Evolutionary conservation across 805 yeast genomes (phyloP), one percentile per base, ranked within the genome.

Genomic region (Clavispora santaluciae): DNA sequence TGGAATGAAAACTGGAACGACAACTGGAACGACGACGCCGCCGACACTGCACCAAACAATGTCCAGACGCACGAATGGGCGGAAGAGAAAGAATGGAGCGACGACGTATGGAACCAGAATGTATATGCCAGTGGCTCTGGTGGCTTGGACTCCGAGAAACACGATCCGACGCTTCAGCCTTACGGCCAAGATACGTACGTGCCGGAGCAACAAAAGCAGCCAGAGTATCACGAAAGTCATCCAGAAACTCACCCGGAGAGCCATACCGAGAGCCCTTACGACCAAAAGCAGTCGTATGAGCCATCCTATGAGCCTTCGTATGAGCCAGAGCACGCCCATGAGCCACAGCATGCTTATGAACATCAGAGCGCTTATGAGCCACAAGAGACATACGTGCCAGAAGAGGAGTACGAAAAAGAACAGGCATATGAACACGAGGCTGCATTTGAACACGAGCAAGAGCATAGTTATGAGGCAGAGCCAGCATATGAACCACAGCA

Each of bases 21-120:
- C 18, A 49, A 47, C 5, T 49, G 51, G 53, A 49, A 49, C 25
- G 51, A 44, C 31, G 51, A 48, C 12, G 31, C 12, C 31, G 31
- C n/a, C 17, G 17, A n/a, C 16, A 16, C 30, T n/a, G 30, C 10
- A 8, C 30, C 30, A 3, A n/a, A n/a, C n/a, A n/a, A n/a, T n/a
- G 30, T 9, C 3, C 6, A 9, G 10, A 9, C 30, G 16, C 20
- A 2, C 22, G 16, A 15, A 18, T 8, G 9, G n/a, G 15, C 7
- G 21, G 33, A 15, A 15, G n/a, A 29, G 33, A 20, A 17, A 9
- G 16, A 21, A 17, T 22, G 24, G 17, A 17, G 9, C 16, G 17
- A 13, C 16, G 24, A 33, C 15, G 24, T 16, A 1, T 33, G 24
- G 24, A 22, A 20, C 16, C 17, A n/a, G 5, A n/a, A 22, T 29